A percentile compares a stretch with the other conserved stretches of the same genome.
These are phyloP conservation scores for Chlorencoelia australis DNA, from an alignment of 2,329 filamentous ascomycete species.

Conservation along the genomic window DNA sequence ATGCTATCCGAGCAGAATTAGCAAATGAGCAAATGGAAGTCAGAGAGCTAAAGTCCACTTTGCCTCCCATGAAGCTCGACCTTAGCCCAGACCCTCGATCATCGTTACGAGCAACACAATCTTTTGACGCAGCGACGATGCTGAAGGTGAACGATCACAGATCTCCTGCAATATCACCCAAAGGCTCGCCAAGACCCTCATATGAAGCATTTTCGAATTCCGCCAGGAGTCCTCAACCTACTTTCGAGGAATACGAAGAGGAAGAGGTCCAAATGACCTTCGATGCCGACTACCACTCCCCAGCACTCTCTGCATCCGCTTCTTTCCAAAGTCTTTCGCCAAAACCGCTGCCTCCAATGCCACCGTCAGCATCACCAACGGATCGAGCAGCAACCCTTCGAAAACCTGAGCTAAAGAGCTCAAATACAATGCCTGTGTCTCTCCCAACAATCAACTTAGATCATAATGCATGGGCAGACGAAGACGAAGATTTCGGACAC, in stretches of 20 bases:
- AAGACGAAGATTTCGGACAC: slow-evolving; percentile 59
- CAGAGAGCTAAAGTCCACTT: slow-evolving; percentile 74
- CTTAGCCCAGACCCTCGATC: slow-evolving; percentile 26
- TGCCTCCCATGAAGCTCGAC: slow-evolving; percentile 82
- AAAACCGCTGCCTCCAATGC: background rate
- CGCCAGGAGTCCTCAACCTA: slow-evolving; percentile 6
- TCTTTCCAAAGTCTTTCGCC: slow-evolving; percentile 12
- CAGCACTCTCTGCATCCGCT: slow-evolving; percentile 11
- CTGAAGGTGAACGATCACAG: slow-evolving; percentile 13
- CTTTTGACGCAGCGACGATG: slow-evolving; percentile 32
- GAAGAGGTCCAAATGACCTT: slow-evolving; percentile 62
- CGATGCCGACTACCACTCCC: slow-evolving; percentile 43
- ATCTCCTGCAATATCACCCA: slow-evolving; percentile 10
- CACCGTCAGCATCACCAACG: slow-evolving; percentile 1
- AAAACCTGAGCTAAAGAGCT: slow-evolving; percentile 34
- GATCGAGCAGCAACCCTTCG: slow-evolving; percentile 11
- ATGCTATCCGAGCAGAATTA: slow-evolving; percentile 82
- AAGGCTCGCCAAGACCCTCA: slow-evolving; percentile 10
- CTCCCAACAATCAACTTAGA: slow-evolving; percentile 3
- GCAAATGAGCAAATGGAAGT: slow-evolving; percentile 49
- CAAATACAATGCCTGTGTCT: slow-evolving; percentile 34
- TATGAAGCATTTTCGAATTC: slow-evolving; percentile 7
- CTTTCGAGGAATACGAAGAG: slow-evolving; percentile 26
- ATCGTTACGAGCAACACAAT: slow-evolving; percentile 37
- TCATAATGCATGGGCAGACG: slow-evolving; percentile 61